These are phyloP conservation scores for Poronia punctata DNA, from an alignment of 495 filamentous ascomycete species.

Conservation along the genomic window DNA sequence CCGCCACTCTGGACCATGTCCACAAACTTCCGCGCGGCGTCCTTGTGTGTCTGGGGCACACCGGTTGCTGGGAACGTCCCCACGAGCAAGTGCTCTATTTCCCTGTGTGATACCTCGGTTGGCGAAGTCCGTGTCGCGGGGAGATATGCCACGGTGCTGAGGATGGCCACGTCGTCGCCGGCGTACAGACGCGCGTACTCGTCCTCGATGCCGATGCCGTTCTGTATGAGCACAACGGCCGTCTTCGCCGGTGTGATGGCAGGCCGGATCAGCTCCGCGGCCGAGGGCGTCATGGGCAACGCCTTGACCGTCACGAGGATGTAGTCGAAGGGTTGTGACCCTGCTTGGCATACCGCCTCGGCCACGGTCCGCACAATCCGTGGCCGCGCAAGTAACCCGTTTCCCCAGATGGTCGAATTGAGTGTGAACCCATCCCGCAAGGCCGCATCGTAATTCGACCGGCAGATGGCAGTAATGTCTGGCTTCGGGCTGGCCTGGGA, in stretches of 20 bases:
- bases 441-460: conserved; percentile 49
- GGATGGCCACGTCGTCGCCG: conserved; percentile 28
- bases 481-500: conserved; percentile 29
- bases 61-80: conserved; percentile 39
- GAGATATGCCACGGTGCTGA: conserved; percentile 44
- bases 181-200: conserved; percentile 39
- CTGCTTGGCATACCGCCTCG: conserved; percentile 25
- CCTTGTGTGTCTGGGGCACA: conserved; percentile 12
- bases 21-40: conserved; percentile 27
- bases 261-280: conserved; percentile 33
- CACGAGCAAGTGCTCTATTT: conserved; percentile 36
- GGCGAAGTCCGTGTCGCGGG: conserved; percentile 38
- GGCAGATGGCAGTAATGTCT: conserved; percentile 43
- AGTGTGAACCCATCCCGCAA: conserved; percentile 44
- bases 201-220: conserved; percentile 50
- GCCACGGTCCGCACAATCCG: conserved; percentile 31
- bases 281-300: conserved; percentile 26
- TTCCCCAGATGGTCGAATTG: conserved; percentile 38
- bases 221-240: conserved; percentile 47
- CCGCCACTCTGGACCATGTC: conserved; percentile 31
- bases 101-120: conserved; percentile 24
- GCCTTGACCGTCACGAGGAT: conserved; percentile 45
- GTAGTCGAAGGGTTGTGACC: conserved; percentile 39
- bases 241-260: conserved; percentile 33
- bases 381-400: conserved; percentile 31